Evolutionary conservation across 1,284 basidiomycete species (phyloP), one percentile per base, ranked within the genome.

Genomic region (Ceratobasidium papillatum): DNA sequence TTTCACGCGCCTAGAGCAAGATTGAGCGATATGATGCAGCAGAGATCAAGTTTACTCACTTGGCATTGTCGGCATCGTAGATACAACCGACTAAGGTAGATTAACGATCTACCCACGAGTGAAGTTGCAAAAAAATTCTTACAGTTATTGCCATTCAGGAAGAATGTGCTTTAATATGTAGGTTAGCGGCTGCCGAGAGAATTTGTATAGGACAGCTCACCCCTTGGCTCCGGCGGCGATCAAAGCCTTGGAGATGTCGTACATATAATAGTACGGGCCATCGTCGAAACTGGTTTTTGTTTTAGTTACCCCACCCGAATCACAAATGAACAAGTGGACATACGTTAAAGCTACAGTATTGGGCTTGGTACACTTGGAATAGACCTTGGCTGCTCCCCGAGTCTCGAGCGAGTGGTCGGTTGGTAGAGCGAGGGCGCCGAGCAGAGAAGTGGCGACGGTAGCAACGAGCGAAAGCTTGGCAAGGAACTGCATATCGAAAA

Each of bases 261-360:
- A 72, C 38, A 62, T 52, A 56, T 76, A 77, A 36, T 43, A 54
- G 8, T 56, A 76, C 2, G 76, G 75, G 14, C 76, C 76, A 56
- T 77, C 76, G 43, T 77, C 76, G 47, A 77, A 77, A 17, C 69
- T 72, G 47, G 22, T 2, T 51, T 30, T 34, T n/a, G 12, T 11
- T 9, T 64, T 45, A 64, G 38, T 32, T 22, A 38, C 34, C 11
- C 11, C 17, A 27, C 9, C 14, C 27, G 9, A 3, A 59, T 3
- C 12, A 9, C n/a, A 12, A 19, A 27, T 51, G 14, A 56, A 8
- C 47, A 61, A 51, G 7, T 7, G n/a, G 14, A 72, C 69, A n/a
- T 51, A 72, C 54, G 76, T 77, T 34, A 77, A 34, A 22, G 76
- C 76, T 19, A 77, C 76, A 19, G 75, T 76, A 3, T 76, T 76